A percentile compares a stretch with the other conserved stretches of the same genome.
phyloP scores from a whole-genome alignment of 805 yeast species.

The Peterozyma toletana region DNA sequence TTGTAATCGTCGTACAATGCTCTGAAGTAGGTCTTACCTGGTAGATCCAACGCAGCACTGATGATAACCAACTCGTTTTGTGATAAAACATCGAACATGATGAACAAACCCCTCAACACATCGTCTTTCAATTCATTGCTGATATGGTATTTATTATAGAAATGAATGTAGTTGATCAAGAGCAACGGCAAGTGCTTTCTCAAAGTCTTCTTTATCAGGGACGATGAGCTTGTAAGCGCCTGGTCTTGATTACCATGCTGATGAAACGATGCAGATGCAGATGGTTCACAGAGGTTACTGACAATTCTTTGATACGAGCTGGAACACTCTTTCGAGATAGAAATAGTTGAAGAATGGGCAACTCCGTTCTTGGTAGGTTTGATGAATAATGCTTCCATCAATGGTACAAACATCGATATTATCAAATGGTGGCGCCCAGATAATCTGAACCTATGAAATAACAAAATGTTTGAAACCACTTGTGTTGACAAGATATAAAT shows the following conservation, averaged over 20 bases:
- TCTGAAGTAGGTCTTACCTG: conserved; percentile 63
- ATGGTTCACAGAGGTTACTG: conserved; percentile 69
- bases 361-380: conserved; percentile 1
- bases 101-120: conserved; percentile 49
- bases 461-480: conserved; percentile 50
- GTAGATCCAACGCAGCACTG: conserved; percentile 57
- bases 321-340: conserved; percentile 27
- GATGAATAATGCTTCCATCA: conserved; percentile 40
- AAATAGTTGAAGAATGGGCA: conserved; percentile 7
- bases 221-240: conserved; percentile 45
- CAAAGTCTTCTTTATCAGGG: conserved; percentile 49
- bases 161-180: conserved; percentile 48
- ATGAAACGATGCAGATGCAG: conserved; percentile 15
- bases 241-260: conserved; percentile 12
- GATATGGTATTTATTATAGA: conserved; percentile 44
- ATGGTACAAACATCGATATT: conserved; percentile 35
- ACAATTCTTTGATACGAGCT: conserved; percentile 49
- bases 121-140: conserved; percentile 36
- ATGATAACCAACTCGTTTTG: conserved; percentile 55
- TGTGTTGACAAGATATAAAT: conserved; percentile 34
- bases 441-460: conserved; percentile 64
- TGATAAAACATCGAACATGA: conserved; percentile 64
- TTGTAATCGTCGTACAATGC: conserved; percentile 66
- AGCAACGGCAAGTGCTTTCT: conserved; percentile 58
- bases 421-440: conserved; percentile 69